phyloP scores from a whole-genome alignment of 1,284 basidiomycete genomes.

The Hymenochaete sp. region DNA sequence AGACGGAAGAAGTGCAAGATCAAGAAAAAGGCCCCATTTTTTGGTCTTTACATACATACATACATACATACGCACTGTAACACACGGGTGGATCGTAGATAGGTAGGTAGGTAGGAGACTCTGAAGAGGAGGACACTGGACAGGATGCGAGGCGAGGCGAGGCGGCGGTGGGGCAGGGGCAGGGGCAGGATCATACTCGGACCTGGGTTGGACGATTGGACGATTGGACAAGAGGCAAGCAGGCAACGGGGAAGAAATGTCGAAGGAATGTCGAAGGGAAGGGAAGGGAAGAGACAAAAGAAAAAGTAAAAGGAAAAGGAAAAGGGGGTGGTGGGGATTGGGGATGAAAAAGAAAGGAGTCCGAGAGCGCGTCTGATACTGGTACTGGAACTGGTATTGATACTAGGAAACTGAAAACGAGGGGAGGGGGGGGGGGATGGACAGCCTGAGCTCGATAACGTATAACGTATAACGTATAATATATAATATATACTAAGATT shows the following conservation, averaged over 20 bases:
- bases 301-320: constrained; percentile 2
- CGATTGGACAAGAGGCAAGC: background rate
- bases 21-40: background rate
- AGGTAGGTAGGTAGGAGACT: background rate
- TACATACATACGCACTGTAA: background rate
- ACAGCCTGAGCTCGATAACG: no score
- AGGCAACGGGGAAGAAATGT: background rate
- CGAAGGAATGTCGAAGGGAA: background rate
- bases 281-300: background rate
- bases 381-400: no score
- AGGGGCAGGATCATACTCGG: background rate
- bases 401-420: no score
- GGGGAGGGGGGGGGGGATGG: no score
- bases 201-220: background rate
- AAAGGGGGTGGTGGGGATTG: background rate
- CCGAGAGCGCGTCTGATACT: no score
- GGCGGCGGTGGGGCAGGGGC: background rate
- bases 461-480: no score
- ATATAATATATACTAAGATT: no score
- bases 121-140: background rate
- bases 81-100: background rate
- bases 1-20: background rate
- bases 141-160: background rate
- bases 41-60: background rate
- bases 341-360: background rate